phyloP scores from a whole-genome alignment of 2,329 filamentous ascomycete species.

The Aspergillus fijiensis region DNA sequence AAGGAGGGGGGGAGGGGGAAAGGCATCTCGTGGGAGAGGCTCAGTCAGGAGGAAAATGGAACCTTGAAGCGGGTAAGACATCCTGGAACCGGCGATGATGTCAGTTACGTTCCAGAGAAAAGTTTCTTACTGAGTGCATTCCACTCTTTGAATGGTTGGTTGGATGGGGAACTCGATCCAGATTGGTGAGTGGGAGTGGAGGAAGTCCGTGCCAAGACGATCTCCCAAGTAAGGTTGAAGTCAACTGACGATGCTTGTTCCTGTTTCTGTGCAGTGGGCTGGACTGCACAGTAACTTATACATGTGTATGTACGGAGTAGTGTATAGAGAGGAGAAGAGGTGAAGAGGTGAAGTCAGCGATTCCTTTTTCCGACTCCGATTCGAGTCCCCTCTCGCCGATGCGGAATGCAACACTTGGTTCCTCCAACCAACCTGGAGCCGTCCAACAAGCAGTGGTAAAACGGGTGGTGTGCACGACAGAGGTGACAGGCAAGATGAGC shows the following conservation, averaged over 20 bases:
- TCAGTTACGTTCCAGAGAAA: conserved; percentile 12
- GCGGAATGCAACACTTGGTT: too few relatives aligned
- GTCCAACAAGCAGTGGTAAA: too few relatives aligned
- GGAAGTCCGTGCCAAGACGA: background rate
- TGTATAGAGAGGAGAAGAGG: background rate
- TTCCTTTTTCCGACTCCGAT: background rate
- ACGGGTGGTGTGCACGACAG: background rate
- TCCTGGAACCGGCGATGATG: conserved; percentile 18
- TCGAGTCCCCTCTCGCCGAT: background rate
- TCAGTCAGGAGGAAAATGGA: background rate
- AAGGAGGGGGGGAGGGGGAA: too few relatives aligned
- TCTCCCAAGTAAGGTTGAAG: background rate
- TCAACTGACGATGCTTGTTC: background rate
- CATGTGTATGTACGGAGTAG: background rate
- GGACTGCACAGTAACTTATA: too few relatives aligned
- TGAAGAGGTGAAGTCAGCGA: background rate
- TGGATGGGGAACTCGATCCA: background rate
- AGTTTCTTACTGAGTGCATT: conserved; percentile 2
- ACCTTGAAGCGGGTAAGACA: conserved; percentile 9
- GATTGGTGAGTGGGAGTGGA: background rate
- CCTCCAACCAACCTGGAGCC: too few relatives aligned
- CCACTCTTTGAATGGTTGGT: background rate
- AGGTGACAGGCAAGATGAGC: conserved; percentile 1
- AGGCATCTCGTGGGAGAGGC: conserved; percentile 13
- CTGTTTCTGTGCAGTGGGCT: background rate